These are phyloP conservation scores for Xylariales sp. DNA, from an alignment of 2,329 filamentous ascomycete genomes.

Conservation along the genomic window DNA sequence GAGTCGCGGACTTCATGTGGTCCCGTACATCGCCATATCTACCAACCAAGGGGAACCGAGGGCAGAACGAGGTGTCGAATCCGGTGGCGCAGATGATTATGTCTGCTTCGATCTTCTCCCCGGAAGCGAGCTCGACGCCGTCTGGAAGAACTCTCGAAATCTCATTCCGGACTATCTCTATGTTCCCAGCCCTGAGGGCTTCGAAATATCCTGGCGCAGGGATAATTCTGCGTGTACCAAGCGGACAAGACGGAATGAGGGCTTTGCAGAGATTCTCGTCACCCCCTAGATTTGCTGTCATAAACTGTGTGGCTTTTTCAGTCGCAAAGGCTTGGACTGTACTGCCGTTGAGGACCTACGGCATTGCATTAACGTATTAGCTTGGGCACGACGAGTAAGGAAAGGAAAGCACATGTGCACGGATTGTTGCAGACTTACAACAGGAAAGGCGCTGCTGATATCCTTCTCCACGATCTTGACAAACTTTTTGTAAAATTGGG, in stretches of 20 bases:
- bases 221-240: slow-evolving; percentile 46
- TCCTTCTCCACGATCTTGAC: slow-evolving; percentile 42
- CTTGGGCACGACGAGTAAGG: no score
- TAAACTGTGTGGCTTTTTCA: slow-evolving; percentile 38
- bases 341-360: slow-evolving; percentile 33
- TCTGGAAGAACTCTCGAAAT: slow-evolving; percentile 42
- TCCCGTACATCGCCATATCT: slow-evolving; percentile 47
- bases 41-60: slow-evolving; percentile 46
- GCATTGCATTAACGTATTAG: no score
- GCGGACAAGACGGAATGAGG: slow-evolving; percentile 44
- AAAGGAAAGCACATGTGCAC: not conserved
- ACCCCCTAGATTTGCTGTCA: slow-evolving; percentile 41
- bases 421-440: slow-evolving; percentile 24
- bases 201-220: slow-evolving; percentile 47
- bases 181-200: slow-evolving; percentile 39
- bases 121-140: slow-evolving; percentile 44
- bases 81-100: slow-evolving; percentile 55
- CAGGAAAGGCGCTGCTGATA: slow-evolving; percentile 35
- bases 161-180: slow-evolving; percentile 39
- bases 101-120: slow-evolving; percentile 47
- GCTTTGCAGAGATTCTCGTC: slow-evolving; percentile 45
- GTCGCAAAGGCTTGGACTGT: slow-evolving; percentile 36
- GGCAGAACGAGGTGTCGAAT: slow-evolving; percentile 49
- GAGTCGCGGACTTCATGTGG: slow-evolving; percentile 35
- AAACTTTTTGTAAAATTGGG: slow-evolving; percentile 40